These are phyloP conservation scores for Letharia columbiana DNA, from an alignment of 495 filamentous ascomycete species.

Conservation along the genomic window DNA sequence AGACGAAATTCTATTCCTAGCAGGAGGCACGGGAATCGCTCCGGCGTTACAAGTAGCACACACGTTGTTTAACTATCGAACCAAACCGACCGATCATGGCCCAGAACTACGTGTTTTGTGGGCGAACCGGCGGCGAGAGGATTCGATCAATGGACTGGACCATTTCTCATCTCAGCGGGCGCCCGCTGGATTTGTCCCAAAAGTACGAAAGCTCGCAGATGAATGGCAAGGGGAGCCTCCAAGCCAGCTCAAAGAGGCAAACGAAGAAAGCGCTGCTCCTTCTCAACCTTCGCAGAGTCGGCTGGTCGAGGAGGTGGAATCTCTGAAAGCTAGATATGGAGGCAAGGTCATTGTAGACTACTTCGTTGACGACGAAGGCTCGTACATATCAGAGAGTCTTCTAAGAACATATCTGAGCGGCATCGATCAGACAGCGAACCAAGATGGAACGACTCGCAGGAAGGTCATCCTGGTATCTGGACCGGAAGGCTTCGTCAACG, in stretches of 20 bases:
- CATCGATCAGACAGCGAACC: slow-evolving; percentile 28
- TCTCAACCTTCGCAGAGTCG: slow-evolving; percentile 23
- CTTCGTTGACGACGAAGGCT: slow-evolving; percentile 69
- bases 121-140: slow-evolving; percentile 53
- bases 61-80: slow-evolving; percentile 39
- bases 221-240: not conserved
- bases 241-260: not conserved
- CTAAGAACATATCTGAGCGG: slow-evolving; percentile 29
- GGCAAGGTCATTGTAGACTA: slow-evolving; percentile 55
- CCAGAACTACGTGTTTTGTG: slow-evolving; percentile 55
- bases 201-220: not conserved
- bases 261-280: not conserved
- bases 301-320: slow-evolving; percentile 55
- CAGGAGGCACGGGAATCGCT: slow-evolving; percentile 89
- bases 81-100: slow-evolving; percentile 14
- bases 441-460: slow-evolving; percentile 27
- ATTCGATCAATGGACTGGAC: slow-evolving; percentile 27
- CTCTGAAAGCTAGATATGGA: slow-evolving; percentile 46
- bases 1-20: slow-evolving; percentile 66
- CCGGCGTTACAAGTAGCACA: slow-evolving; percentile 75
- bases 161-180: not conserved
- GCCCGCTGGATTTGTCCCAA: not conserved
- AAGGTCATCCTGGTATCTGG: slow-evolving; percentile 74
- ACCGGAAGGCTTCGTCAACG: slow-evolving; percentile 77
- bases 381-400: slow-evolving; percentile 47